Evolutionary conservation across 108 stramenopile species (phyloP), one percentile per base, ranked within the genome.

Genomic region (Fistulifera pelliculosa): DNA sequence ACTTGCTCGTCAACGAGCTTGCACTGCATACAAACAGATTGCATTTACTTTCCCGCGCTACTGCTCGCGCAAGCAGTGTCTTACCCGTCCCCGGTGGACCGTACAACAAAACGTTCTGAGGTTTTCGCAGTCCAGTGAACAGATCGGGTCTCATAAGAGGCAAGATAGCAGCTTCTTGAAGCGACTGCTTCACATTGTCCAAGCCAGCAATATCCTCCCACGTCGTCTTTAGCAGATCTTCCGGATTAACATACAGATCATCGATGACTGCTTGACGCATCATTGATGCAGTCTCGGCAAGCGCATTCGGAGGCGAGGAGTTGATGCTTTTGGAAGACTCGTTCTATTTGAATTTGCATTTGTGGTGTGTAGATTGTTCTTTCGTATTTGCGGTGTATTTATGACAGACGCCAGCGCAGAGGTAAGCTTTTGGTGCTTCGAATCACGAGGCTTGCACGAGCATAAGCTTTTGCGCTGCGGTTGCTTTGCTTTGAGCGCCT

Each of bases 91-190:
- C 85, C 0, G 94, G 90, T 7, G 90, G 87, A 10, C 94, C 94
- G 60, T 90, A 95, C 28, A 95, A 56, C 8, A 93, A 56, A 18
- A 95, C 79, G 50, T 91, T 91, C 18, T 76, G 77, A 35, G 87
- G 90, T 16, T 76, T 83, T 0, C 94, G 81, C 28, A 98, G 72
- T 8, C 94, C 94, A 16, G 74, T 77, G 66, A 90, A 98, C 49
- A 94, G 76, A 59, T 96, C 89, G 13, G 93, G 96, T 75, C 94
- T 82, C 42, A 93, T 66, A 47, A 94, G 56, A 0, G 96, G 94
- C 11, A 95, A 67, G 38, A 95, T 88, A 0, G 92, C 93, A 38
- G 94, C 87, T 63, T 98, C 96, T 57, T 97, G 90, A 4, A 97
- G 41, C 5, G 76, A 48, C 50, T 90, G 89, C 51, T 97, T 95